These are phyloP conservation scores for Asterophora lycoperdoides DNA, from an alignment of 768 basidiomycete species.

Conservation along the genomic window DNA sequence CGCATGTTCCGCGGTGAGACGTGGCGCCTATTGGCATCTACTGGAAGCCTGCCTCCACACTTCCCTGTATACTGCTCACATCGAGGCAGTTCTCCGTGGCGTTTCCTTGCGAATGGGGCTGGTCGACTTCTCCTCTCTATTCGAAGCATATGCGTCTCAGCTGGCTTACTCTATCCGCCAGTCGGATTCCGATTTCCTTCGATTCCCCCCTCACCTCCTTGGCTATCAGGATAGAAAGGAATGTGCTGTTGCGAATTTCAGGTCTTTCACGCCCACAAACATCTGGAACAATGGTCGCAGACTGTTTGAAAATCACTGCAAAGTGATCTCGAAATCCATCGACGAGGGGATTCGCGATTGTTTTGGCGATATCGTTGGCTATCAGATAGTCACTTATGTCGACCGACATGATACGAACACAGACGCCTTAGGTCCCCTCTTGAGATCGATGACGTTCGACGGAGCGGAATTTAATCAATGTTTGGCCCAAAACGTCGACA, in stretches of 20 bases:
- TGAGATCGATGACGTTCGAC: constrained; percentile 31
- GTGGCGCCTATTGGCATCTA: constrained; percentile 85
- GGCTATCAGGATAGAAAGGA: constrained; percentile 69
- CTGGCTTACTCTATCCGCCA: constrained; percentile 63
- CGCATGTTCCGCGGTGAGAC: constrained; percentile 67
- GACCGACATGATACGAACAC: constrained; percentile 25
- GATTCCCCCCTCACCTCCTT: constrained; percentile 66
- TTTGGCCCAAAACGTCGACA: constrained; percentile 46
- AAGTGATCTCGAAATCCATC: constrained; percentile 44
- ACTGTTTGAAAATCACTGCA: constrained; percentile 61
- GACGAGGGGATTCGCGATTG: constrained; percentile 54
- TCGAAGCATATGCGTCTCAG: constrained; percentile 74
- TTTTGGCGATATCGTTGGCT: constrained; percentile 68
- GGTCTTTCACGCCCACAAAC: constrained; percentile 62
- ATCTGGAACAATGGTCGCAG: constrained; percentile 42
- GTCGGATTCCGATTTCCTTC: constrained; percentile 47
- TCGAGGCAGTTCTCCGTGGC: constrained; percentile 50
- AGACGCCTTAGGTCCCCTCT: constrained; percentile 29
- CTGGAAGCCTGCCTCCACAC: constrained; percentile 59
- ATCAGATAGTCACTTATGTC: constrained; percentile 48
- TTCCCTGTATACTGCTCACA: constrained; percentile 35
- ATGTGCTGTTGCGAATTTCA: constrained; percentile 65
- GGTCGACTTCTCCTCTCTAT: constrained; percentile 54
- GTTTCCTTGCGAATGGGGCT: constrained; percentile 70
- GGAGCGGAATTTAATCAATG: constrained; percentile 31